Conservation (phyloP, 352 stramenopile genomes). For the Globisporangium emineosum region DNA sequence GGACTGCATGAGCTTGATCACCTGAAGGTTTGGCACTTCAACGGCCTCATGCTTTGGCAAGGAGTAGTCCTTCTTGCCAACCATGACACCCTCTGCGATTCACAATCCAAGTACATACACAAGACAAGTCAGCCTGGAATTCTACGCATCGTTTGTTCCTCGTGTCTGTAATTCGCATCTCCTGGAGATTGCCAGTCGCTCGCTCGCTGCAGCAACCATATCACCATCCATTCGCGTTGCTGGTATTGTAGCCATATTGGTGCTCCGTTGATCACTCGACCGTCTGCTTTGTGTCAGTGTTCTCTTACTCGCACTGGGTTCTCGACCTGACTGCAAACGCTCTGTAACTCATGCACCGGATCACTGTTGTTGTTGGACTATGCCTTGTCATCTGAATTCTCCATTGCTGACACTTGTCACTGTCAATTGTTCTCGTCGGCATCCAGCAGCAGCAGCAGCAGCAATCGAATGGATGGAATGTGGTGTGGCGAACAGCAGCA, state of each 20-base stretch:
- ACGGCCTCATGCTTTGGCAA: slow-evolving; percentile 94
- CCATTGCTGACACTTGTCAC: neutral
- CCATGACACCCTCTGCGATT: slow-evolving; percentile 81
- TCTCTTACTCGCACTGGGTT: neutral
- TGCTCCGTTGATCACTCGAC: neutral
- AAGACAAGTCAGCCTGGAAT: neutral
- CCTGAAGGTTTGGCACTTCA: slow-evolving; percentile 98
- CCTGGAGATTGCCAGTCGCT: neutral
- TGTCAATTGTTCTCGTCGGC: neutral
- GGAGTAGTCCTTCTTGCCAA: slow-evolving; percentile 89
- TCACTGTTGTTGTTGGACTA: neutral
- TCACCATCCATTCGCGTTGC: neutral
- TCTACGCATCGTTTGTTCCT: neutral
- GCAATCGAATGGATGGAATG: neutral
- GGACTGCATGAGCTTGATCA: slow-evolving; percentile 98
- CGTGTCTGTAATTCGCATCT: neutral
- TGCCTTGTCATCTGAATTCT: neutral
- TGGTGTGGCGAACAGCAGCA: neutral
- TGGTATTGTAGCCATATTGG: neutral
- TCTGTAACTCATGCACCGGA: neutral
- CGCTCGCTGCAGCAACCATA: neutral
- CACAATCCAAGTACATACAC: neutral
- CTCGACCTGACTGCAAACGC: neutral
- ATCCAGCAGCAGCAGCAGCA: neutral
- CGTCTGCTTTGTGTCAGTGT: neutral